phyloP scores from a whole-genome alignment of 352 stramenopile genomes.

The Phytopythium kandeliae region DNA sequence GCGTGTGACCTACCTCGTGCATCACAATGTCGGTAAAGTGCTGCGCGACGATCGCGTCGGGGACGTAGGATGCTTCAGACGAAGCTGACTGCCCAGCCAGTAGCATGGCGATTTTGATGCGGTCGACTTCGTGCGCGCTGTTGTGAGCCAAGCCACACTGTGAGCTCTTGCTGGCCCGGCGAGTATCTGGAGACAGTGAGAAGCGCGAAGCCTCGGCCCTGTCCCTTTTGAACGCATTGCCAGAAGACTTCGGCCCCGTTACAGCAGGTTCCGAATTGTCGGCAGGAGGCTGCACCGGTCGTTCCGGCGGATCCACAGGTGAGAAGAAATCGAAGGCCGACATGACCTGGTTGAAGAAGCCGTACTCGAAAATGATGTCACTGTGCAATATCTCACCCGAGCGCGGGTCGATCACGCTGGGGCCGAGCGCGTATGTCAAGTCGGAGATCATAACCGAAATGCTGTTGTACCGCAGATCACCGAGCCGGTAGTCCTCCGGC shows the following conservation, averaged over 20 bases:
- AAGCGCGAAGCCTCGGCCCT: not conserved
- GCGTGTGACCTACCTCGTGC: constrained; percentile 87
- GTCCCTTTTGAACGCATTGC: not conserved
- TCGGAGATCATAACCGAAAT: constrained; percentile 85
- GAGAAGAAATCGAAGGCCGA: constrained; percentile 44
- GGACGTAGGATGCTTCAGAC: constrained; percentile 22
- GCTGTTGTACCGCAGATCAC: constrained; percentile 81
- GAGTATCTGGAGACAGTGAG: constrained; percentile 1
- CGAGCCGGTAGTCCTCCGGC: constrained; percentile 75
- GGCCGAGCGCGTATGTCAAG: constrained; percentile 63
- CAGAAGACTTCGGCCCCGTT: not conserved
- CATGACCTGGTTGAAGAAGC: constrained; percentile 75
- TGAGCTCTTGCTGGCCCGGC: constrained; percentile 6
- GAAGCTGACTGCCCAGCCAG: not conserved
- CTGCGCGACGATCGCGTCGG: constrained; percentile 50
- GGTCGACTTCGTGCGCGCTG: constrained; percentile 32
- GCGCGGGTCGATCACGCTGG: constrained; percentile 64
- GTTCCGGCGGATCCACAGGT: constrained; percentile 20
- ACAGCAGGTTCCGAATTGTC: not conserved
- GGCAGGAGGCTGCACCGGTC: not conserved
- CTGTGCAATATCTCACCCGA: constrained; percentile 85
- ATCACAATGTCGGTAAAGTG: constrained; percentile 79
- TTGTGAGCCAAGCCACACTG: constrained; percentile 43
- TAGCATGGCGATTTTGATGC: constrained; percentile 28
- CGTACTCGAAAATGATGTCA: constrained; percentile 83